Conservation (phyloP, 1,139 yeast species). For the Suhomyces taliae region DNA sequence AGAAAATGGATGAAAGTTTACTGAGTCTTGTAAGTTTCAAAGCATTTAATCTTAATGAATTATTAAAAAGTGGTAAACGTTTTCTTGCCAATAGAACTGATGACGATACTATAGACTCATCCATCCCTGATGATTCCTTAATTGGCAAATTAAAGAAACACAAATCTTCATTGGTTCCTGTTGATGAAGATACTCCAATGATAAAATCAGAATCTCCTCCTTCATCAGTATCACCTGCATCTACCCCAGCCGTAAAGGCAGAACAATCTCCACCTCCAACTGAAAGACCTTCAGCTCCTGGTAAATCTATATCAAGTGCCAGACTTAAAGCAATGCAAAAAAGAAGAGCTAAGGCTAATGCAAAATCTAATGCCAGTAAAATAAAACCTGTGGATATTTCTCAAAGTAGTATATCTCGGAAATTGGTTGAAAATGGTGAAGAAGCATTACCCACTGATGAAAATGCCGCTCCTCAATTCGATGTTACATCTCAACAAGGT, state of each 20-base stretch:
- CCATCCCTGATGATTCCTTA: slow-evolving; percentile 25
- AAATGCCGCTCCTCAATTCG: slow-evolving; percentile 31
- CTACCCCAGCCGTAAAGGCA: slow-evolving; percentile 17
- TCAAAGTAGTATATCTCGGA: slow-evolving; percentile 71
- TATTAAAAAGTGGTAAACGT: slow-evolving; percentile 68
- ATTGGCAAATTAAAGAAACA: slow-evolving; percentile 40
- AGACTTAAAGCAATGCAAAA: slow-evolving; percentile 92
- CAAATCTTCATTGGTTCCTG: slow-evolving; percentile 21
- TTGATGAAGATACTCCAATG: slow-evolving; percentile 11
- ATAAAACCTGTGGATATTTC: slow-evolving; percentile 69
- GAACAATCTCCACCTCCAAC: slow-evolving; percentile 8
- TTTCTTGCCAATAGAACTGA: slow-evolving; percentile 62
- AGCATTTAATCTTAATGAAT: slow-evolving; percentile 61
- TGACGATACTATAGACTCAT: slow-evolving; percentile 28
- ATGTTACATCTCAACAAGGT: slow-evolving; percentile 77
- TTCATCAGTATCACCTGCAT: slow-evolving; percentile 14
- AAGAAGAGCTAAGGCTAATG: slow-evolving; percentile 82
- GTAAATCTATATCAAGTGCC: slow-evolving; percentile 56
- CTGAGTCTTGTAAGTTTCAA: slow-evolving; percentile 57
- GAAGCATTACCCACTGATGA: slow-evolving; percentile 10
- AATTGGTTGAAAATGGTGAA: slow-evolving; percentile 43
- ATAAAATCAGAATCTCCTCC: slow-evolving; percentile 18
- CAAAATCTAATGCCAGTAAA: slow-evolving; percentile 57
- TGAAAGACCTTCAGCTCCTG: slow-evolving; percentile 11
- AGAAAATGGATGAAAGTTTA: slow-evolving; percentile 47